Evolutionary conservation across 2,329 filamentous ascomycete genomes (phyloP), one percentile per base, ranked within the genome.

Genomic region (Nothopassalora personata): DNA sequence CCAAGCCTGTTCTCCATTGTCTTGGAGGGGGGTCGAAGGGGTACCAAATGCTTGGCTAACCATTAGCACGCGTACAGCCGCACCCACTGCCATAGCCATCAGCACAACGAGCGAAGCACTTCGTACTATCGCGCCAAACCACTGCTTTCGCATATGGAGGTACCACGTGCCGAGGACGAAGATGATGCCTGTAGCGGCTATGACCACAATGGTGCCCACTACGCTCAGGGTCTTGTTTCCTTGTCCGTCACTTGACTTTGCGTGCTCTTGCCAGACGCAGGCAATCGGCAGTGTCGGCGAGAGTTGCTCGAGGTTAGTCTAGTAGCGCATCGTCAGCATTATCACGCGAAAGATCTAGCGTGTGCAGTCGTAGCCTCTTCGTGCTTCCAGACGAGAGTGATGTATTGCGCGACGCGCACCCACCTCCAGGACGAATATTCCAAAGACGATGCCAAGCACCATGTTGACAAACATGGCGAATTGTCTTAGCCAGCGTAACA

Each of bases 401-500:
- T 5, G 13, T 5, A n/a, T 39, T 2, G 36, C 46, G 23, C 46
- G 46, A 48, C 6, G 46, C 46, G 15, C 28, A 51, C 48, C 18
- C 13, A 51, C 48, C 48, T 80, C 77, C 23, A 87, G 74, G 46
- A 86, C 78, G 64, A 83, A 84, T 15, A 84, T 71, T 7, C 84
- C 83, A 34, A 78, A 81, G 3, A 83, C 73, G 54, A 80, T 81
- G 5, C 81, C 83, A 13, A 88, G 77, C 0, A 77, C 78, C 61
- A 88, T 74, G 71, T 87, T 88, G 60, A 83, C 77, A 60, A 87
- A 79, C 84, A 88, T 88, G 64, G 88, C 79, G 23, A 82, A 74
- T 68, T 87, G 84, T 23, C 86, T 78, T 65, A 88, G 73, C 85
- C 85, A 88, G 49, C 85, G 77, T 53, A 88, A 74, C 0, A 88